Base-by-base conservation (phyloP, 345 rosid species). In the Aquilaria sinensis region DNA sequence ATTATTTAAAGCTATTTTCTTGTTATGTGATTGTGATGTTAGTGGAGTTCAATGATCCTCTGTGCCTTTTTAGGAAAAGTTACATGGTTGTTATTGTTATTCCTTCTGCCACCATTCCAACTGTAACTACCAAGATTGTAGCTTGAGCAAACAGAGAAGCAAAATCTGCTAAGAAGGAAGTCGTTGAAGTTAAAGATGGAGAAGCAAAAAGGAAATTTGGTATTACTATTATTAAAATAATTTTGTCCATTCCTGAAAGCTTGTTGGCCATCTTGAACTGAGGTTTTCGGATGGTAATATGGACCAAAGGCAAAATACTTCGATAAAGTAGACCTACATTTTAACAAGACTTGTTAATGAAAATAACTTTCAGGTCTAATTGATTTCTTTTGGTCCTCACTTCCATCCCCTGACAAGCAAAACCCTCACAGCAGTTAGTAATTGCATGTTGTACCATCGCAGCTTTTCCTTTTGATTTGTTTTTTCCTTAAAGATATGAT, bases 171-270 rank as follows among this genome's bases (percentile, higher is more conserved):
- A 70, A 70, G 47, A 56, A 6, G 49, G 82, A 74, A 68, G 76
- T 64, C 68, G 63, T 70, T 60, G 80, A 75, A 47, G 62, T 11
- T 53, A 73, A 71, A 55, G 84, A 79, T 32, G 83, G 74, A 75
- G 90, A 85, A 58, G 73, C 60, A 10, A 89, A 85, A 72, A 80
- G 96, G 78, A 92, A 89, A 68, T 62, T 73, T 50, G 95, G 98
- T 89, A 83, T 68, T 34, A 23, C 60, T 52, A 32, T 62, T 48
- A 50, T 51, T 53, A 37, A 37, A 37, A 9, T 58, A 41, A 54
- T 47, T n/a, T 16, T 34, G 14, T 43, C 9, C 47, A 48, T 52
- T 41, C 61, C 34, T 57, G 23, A 15, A 8, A 50, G 53, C 13
- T 15, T 52, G 46, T 8, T 5, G 51, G 37, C 31, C 43, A 37